Evolutionary conservation across 2,329 filamentous ascomycete species (phyloP), one percentile per base, ranked within the genome.

Genomic region (Stylonectria norvegica): DNA sequence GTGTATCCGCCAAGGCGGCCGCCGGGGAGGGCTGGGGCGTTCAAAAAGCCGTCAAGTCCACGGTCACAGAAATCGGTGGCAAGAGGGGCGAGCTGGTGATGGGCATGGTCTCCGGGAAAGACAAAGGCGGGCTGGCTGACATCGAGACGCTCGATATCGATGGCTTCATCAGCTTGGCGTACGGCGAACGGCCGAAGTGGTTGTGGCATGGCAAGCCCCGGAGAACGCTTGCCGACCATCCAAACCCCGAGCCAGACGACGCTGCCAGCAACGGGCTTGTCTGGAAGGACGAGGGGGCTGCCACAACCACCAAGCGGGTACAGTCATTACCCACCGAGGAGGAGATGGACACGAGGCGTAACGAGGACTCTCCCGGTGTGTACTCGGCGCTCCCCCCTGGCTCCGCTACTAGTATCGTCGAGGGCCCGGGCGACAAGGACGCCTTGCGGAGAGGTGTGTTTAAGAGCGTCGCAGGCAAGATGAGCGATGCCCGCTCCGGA

Each of bases 51-150:
- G 89, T 98, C 56, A 97, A 97, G 61, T 95, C 89, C 3, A 96
- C 91, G 0, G 86, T 97, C 33, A 89, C 86, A 14, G 93, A 96
- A 64, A 80, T 98, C 27, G 89, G 89, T 52, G 91, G 93, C 11
- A 95, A 96, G 62, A 85, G 91, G 38, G 90, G 90, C 34, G 91
- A 96, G 62, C 86, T 96, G 68, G 85, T 96, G 33, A 89, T 95
- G 72, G 90, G 89, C n/a, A 94, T 95, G 73, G 89, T 95, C 5
- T 86, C 83, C 27, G 82, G 86, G 18, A 82, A 85, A 34, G 89
- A 95, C 53, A 94, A 94, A 64, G 88, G 83, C 40, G 88, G 89
- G 4, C 90, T 97, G 50, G 86, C 87, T 4, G 91, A 96, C 55
- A 83, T 96, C 23, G 93, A 98, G 66, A 97, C 90, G 1, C 73